These are phyloP conservation scores for Beauveria scarabaeidicola DNA, from an alignment of 2,329 filamentous ascomycete genomes.

Conservation along the genomic window DNA sequence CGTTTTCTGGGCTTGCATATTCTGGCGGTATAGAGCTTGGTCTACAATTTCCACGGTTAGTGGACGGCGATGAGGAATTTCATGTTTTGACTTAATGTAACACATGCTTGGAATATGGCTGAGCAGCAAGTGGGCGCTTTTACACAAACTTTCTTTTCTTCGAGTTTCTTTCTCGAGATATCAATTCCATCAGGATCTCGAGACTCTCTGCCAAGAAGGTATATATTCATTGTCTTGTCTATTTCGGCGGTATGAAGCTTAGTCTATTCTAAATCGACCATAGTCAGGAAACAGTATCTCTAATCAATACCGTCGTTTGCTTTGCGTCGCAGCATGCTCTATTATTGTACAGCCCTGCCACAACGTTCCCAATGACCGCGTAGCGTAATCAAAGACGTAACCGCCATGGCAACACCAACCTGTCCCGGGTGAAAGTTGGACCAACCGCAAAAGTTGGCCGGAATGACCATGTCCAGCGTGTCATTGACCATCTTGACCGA, in stretches of 20 bases:
- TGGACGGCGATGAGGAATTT: neutral
- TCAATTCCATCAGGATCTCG: neutral
- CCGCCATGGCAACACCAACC: constrained; percentile 50
- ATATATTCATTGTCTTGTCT: neutral
- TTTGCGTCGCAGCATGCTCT: too few species aligned
- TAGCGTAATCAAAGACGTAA: constrained; percentile 54
- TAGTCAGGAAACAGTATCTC: neutral
- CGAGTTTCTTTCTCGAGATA: neutral
- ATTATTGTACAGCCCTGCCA: neutral
- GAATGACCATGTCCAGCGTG: constrained; percentile 53
- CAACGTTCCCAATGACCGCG: constrained; percentile 53
- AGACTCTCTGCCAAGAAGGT: too few species aligned
- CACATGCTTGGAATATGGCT: neutral
- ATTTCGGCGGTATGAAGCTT: neutral
- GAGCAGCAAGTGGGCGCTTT: neutral
- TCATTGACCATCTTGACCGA: constrained; percentile 46
- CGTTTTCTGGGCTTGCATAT: neutral
- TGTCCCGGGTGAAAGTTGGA: constrained; percentile 39
- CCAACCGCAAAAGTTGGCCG: constrained; percentile 54
- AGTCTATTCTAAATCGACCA: neutral
- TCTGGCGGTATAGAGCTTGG: neutral
- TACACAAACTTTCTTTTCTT: neutral
- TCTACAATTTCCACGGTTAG: neutral
- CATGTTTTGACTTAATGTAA: neutral
- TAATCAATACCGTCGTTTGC: too few species aligned